Base-by-base conservation (phyloP, 2,329 filamentous ascomycete genomes). In the Pseudogymnoascus sp. region DNA sequence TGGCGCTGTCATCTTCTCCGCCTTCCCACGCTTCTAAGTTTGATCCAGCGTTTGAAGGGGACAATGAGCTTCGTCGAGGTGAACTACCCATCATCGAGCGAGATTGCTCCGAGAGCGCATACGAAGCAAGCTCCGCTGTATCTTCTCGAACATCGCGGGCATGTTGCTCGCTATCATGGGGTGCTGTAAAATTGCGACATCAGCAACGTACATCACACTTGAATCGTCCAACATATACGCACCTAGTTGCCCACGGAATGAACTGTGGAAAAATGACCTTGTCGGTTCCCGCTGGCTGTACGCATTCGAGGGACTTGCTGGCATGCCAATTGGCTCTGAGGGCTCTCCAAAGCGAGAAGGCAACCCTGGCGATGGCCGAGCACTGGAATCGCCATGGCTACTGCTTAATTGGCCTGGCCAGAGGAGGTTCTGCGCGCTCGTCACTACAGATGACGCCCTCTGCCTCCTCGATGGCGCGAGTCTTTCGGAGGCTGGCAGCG, bases 51-150 rank as follows among this genome's bases (percentile, higher is more conserved):
- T 62, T 33, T 35, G 28, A 35, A 12, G n/a, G 24, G 2, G 35
- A 38, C 11, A 6, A 31, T 31, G 70, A 69, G 26, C 67, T 65
- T 72, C 74, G 71, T 19, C 50, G 50, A 8, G 50, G 50, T 28
- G 50, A 56, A 19, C 50, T 56, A 14, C 50, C 50, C 28, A 56
- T 56, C 46, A 67, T 70, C 35, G 67, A 68, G 3, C 74, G 74
- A 12, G 67, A 68, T 69, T 82, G 81, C 69, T 89, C 85, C 40
- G 88, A 88, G 28, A 96, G 82, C 60, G 91, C 87, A 73, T 93
- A 91, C 16, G 85, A 91, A 46, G 92, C 92, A 63, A 96, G 81
- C 75, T 96, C 91, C 61, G 91, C 90, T 2, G 92, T 96, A 72
- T 95, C 89, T 75, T 95, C 88, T 67, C 92, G 88, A 41, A 96